Base-by-base conservation (phyloP, 371 early-diverging fungal genomes). In the Mucor piriformis region DNA sequence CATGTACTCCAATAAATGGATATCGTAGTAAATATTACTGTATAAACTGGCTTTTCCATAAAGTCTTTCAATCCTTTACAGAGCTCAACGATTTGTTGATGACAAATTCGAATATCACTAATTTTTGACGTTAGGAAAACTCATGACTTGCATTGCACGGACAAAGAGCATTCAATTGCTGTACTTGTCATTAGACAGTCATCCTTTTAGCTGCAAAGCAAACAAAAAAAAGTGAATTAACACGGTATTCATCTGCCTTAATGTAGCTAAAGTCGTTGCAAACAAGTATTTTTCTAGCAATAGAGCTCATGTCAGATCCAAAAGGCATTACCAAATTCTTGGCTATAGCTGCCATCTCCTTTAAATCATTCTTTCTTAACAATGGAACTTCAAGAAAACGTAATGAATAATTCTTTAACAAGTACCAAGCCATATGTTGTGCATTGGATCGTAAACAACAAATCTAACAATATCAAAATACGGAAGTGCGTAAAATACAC, bases 361-460 rank as follows among this genome's bases (percentile, higher is more conserved):
- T 15, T 25, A 47, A 25, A 23, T 25, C n/a, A 25, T 23, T 12
- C 3, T 3, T 27, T 15, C 2, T 47, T 1, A 47, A 25, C 2
- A 47, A 25, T 25, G 2, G 2, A 25, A 12, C 32, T 47, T 25
- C 25, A 16, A 25, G 20, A 21, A 11, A 6, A 48, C n/a, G 4
- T 10, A 1, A n/a, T 33, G 3, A 3, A 51, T 24, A 11, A 37
- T 21, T 21, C 52, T 18, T 43, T 54, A 50, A 12, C 37, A 33
- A 12, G 54, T 54, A 4, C 61, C 61, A 1, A 54, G 40, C 8
- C 7, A 51, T 0, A 50, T n/a, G 24, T 56, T 62, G 18, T 56
- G 63, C 63, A 62, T 62, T 0, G 51, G 51, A 42, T 56, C 56
- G 4, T 50, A n/a, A n/a, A 51, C 24, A 20, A 56, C n/a, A 46